Base-by-base conservation (phyloP, 441 rosid species). In the Erysimum cheiri region DNA sequence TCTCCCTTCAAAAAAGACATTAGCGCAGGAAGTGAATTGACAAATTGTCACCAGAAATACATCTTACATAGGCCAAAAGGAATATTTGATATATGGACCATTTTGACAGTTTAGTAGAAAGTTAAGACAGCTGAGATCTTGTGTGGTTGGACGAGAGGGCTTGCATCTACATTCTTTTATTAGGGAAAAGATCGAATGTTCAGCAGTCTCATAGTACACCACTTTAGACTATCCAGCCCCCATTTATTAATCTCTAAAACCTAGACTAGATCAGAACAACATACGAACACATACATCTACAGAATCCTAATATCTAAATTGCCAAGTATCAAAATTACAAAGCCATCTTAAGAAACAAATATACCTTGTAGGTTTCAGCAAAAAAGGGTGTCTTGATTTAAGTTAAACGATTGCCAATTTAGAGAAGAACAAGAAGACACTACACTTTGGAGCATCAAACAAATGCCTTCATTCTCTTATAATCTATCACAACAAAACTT, bases 1-100 rank as follows among this genome's bases (percentile, higher is more conserved):
- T 87, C 60, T 93, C 99, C 86, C 97, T 92, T 43, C 12, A 19
- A 70, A 73, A 66, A 62, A 70, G 66, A 48, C 60, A 55, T 64
- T 26, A 46, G 35, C 8, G 9, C 62, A 77, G 31, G 14, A 77
- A 62, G 71, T 73, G 62, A 37, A 44, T 67, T 61, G 53, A 43
- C 48, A 26, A 52, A 48, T 54, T 49, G 40, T 49, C 43, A 26
- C 53, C 29, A 60, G 41, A 40, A 56, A 47, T 55, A 31, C 71
- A 52, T 17, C 28, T 44, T 39, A 36, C 36, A 29, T 36, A 60
- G 35, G 64, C 50, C 64, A 41, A 37, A 67, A 26, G 6, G 37
- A 50, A 14, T 50, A 24, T 33, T n/a, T 48, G 15, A 50, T 24
- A 32, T 50, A 32, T 59, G 48, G 49, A 41, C 44, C 29, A 53